These are phyloP conservation scores for Ophiostoma novo-ulmi DNA, from an alignment of 2,329 filamentous ascomycete genomes.

Conservation along the genomic window DNA sequence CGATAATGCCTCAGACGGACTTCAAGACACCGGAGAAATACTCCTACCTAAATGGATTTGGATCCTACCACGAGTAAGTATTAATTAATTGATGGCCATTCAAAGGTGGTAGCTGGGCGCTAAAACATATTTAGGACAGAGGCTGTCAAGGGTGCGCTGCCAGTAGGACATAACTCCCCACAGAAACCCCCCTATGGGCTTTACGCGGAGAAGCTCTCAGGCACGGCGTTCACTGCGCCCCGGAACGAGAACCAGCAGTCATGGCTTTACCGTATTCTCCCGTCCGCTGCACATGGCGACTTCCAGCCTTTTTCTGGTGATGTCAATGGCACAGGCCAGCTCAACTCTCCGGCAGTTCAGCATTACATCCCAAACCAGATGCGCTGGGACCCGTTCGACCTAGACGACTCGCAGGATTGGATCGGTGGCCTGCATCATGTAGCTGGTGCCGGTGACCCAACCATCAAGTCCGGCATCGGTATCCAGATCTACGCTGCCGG, in stretches of 20 bases:
- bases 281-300: conserved; percentile 41
- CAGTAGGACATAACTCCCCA: conserved; percentile 72
- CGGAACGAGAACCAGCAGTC: conserved; percentile 64
- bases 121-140: conserved; percentile 49
- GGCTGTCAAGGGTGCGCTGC: conserved; percentile 68
- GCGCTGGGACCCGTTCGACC: conserved; percentile 64
- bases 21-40: no score
- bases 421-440: conserved; percentile 60
- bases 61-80: no score
- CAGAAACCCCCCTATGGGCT: conserved; percentile 74
- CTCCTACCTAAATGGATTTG: no score
- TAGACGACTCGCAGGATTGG: conserved; percentile 38
- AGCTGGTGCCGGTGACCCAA: conserved; percentile 73
- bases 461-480: conserved; percentile 70
- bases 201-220: conserved; percentile 75
- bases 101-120: no score
- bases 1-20: no score
- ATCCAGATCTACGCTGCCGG: conserved; percentile 77
- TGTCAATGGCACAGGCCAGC: no score
- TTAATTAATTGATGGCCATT: no score
- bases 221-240: conserved; percentile 66
- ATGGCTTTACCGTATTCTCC: conserved; percentile 67
- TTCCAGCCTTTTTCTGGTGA: no score
- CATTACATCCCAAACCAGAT: conserved; percentile 76
- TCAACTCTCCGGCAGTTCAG: conserved; percentile 35